phyloP scores from a whole-genome alignment of 495 filamentous ascomycete genomes.

The Thermothielavioides terrestris region DNA sequence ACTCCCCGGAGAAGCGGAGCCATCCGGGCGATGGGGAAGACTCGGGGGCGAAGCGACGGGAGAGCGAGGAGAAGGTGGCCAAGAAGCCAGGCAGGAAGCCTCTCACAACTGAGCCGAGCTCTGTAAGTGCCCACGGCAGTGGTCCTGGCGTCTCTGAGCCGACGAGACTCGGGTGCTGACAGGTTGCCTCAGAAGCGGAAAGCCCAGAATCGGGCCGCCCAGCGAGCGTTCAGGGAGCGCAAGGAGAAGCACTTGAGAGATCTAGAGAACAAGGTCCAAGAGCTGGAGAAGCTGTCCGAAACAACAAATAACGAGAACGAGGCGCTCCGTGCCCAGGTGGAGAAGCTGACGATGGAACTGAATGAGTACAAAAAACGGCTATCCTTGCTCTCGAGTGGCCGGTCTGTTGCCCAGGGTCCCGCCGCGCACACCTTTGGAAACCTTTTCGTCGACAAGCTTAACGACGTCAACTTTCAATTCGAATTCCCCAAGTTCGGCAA shows the following conservation, averaged over 20 bases:
- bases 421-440: slow-evolving; percentile 30
- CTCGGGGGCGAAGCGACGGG: slow-evolving; percentile 65
- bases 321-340: slow-evolving; percentile 73
- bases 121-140: slow-evolving; percentile 51
- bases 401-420: slow-evolving; percentile 14
- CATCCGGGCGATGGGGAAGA: slow-evolving; percentile 64
- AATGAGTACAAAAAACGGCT: slow-evolving; percentile 83
- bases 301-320: slow-evolving; percentile 78
- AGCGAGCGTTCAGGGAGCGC: slow-evolving; percentile 92
- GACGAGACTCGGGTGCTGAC: slow-evolving; percentile 42
- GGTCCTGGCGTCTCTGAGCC: neutral
- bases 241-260: slow-evolving; percentile 98
- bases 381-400: slow-evolving; percentile 44
- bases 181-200: slow-evolving; percentile 77
- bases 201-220: slow-evolving; percentile 93
- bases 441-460: slow-evolving; percentile 53
- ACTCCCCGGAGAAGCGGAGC: slow-evolving; percentile 75
- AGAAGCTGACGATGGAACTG: slow-evolving; percentile 76
- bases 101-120: slow-evolving; percentile 88
- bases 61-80: slow-evolving; percentile 63
- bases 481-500: slow-evolving; percentile 88
- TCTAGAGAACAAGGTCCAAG: slow-evolving; percentile 85
- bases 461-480: slow-evolving; percentile 70
- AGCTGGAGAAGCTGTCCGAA: slow-evolving; percentile 82
- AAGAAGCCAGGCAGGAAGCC: slow-evolving; percentile 98